phyloP scores from a whole-genome alignment of 192 early-diverging fungal species.

The Mycoemilia scoparia region DNA sequence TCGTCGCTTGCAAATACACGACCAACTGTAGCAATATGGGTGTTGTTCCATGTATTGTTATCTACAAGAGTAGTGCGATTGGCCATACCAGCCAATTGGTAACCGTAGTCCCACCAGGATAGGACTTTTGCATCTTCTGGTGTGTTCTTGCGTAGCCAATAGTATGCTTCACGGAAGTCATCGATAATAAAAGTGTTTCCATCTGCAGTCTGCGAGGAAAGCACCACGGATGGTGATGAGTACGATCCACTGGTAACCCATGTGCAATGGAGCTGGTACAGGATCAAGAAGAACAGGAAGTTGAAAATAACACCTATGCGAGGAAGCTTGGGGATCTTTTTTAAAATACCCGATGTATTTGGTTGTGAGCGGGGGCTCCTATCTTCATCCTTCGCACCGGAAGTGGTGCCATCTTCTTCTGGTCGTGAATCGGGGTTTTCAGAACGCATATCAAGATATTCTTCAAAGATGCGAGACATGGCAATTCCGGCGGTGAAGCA shows the following conservation, averaged over 20 bases:
- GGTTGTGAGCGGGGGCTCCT: background rate
- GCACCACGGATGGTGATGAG: slow-evolving; percentile 95
- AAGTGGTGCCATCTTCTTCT: slow-evolving; percentile 1
- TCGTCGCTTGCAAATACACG: slow-evolving; percentile 81
- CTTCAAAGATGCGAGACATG: slow-evolving; percentile 70
- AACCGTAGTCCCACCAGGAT: slow-evolving; percentile 99
- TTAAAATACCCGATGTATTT: slow-evolving; percentile 1
- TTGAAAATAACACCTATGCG: slow-evolving; percentile 35
- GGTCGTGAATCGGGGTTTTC: background rate
- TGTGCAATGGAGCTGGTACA: slow-evolving; percentile 95
- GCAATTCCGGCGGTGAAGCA: slow-evolving; percentile 87
- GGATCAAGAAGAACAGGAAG: slow-evolving; percentile 52
- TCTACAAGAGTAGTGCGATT: slow-evolving; percentile 93
- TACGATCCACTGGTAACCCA: slow-evolving; percentile 97
- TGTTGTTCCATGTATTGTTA: slow-evolving; percentile 99
- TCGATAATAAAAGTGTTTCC: slow-evolving; percentile 94
- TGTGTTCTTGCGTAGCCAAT: slow-evolving; percentile 98
- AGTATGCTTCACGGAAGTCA: slow-evolving; percentile 99
- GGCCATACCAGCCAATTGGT: slow-evolving; percentile 98
- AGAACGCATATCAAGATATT: slow-evolving; percentile 42
- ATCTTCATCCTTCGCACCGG: background rate
- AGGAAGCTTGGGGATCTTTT: slow-evolving; percentile 11
- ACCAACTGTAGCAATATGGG: slow-evolving; percentile 97
- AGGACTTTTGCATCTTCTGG: slow-evolving; percentile 80
- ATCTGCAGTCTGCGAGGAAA: slow-evolving; percentile 70